These are phyloP conservation scores for Amanita pseudoporphyria DNA, from an alignment of 768 basidiomycete genomes.

Conservation along the genomic window DNA sequence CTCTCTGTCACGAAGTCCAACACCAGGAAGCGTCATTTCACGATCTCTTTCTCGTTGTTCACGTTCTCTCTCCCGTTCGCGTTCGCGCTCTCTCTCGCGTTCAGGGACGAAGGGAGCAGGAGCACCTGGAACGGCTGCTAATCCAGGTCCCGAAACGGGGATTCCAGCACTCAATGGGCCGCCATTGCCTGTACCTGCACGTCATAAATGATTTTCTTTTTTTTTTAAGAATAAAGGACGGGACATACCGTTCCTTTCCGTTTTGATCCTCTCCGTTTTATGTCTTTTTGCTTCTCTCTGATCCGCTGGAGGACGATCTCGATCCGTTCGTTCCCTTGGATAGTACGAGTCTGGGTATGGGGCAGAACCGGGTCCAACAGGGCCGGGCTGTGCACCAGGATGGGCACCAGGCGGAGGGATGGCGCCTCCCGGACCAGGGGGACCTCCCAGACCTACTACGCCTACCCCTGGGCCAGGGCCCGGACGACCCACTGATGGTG, in stretches of 20 bases:
- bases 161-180: constrained; percentile 6
- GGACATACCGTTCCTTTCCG: constrained; percentile 24
- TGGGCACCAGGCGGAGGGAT: constrained; percentile 14
- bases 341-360: constrained; percentile 1
- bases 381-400: constrained; percentile 10
- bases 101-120: constrained; percentile 5
- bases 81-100: constrained; percentile 3
- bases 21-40: not conserved
- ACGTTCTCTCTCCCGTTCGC: constrained; percentile 6
- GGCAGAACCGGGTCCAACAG: constrained; percentile 12
- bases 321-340: constrained; percentile 17
- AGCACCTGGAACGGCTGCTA: not conserved
- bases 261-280: constrained; percentile 35
- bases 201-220: too few relatives aligned
- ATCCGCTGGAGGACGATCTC: constrained; percentile 30
- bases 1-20: constrained; percentile 6
- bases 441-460: not conserved
- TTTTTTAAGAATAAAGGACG: too few relatives aligned
- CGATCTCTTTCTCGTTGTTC: constrained; percentile 6
- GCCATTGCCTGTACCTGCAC: constrained; percentile 11
- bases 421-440: not conserved
- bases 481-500: constrained; percentile 11
- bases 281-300: constrained; percentile 53
- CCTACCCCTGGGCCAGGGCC: constrained; percentile 5
- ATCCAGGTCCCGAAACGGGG: constrained; percentile 1